A percentile compares a stretch with the other conserved stretches of the same genome.
Evolutionary conservation across 2,329 filamentous ascomycete species (phyloP).

Genomic region (Exophiala phaeomuriformis): DNA sequence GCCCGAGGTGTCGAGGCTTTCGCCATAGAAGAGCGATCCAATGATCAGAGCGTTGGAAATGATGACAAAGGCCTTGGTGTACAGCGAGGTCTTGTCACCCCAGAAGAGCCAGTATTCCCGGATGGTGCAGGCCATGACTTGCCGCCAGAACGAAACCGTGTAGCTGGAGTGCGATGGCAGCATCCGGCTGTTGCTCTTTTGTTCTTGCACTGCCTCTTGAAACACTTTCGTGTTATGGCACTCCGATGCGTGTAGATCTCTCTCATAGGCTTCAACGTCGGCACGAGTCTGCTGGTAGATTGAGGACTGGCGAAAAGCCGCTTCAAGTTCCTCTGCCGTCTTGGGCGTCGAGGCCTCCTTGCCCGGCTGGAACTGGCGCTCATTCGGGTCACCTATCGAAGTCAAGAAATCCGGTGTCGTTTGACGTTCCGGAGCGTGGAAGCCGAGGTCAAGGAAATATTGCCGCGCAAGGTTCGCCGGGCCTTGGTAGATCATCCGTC

Average conservation of each 20-base stretch:
- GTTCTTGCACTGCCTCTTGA: constrained; percentile 55
- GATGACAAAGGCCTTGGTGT: constrained; percentile 61
- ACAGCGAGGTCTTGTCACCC: constrained; percentile 67
- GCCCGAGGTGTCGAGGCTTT: constrained; percentile 56
- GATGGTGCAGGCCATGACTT: constrained; percentile 69
- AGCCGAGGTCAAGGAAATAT: constrained; percentile 60
- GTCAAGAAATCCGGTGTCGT: constrained; percentile 62
- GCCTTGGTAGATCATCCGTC: constrained; percentile 60
- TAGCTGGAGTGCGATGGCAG: constrained; percentile 50
- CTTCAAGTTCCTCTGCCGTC: constrained; percentile 60
- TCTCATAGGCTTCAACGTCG: constrained; percentile 57
- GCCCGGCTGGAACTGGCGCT: constrained; percentile 60
- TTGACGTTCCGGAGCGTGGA: constrained; percentile 54
- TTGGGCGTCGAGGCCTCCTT: constrained; percentile 61
- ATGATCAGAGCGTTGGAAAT: constrained; percentile 70
- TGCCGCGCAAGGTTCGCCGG: constrained; percentile 50
- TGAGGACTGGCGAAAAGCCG: constrained; percentile 57
- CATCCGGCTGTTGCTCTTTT: constrained; percentile 47
- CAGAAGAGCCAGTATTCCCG: constrained; percentile 70
- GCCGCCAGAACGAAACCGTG: constrained; percentile 45
- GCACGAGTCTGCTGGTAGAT: constrained; percentile 54
- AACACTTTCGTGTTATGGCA: constrained; percentile 51
- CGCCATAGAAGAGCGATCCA: constrained; percentile 72
- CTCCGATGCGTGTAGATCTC: constrained; percentile 49
- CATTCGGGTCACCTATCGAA: constrained; percentile 64